Percentiles rank a stretch among this genome's conserved stretches.
Evolutionary conservation across 306 rosid genomes (phyloP).

Genomic region (Acacia crassicarpa): DNA sequence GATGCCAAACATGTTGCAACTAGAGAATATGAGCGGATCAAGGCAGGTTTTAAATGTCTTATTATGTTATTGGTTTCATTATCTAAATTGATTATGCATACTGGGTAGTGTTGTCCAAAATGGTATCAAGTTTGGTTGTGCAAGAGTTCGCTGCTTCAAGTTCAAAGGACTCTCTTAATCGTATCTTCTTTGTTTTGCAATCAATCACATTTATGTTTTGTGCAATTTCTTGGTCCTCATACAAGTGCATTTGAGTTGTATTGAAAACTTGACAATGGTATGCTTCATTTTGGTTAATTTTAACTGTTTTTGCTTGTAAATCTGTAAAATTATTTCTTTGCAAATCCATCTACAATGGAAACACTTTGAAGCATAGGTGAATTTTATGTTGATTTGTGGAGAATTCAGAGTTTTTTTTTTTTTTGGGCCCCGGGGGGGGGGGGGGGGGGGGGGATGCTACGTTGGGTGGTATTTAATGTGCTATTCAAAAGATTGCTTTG

Average conservation of each 20-base stretch:
- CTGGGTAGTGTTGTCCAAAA: background rate
- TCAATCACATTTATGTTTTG: background rate
- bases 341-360: background rate
- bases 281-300: background rate
- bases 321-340: background rate
- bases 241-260: background rate
- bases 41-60: slow-evolving; percentile 47
- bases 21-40: slow-evolving; percentile 87
- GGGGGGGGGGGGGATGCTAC: background rate
- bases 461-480: slow-evolving; percentile 1
- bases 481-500: slow-evolving; percentile 7
- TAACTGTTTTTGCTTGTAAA: background rate
- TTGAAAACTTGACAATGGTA: background rate
- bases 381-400: background rate
- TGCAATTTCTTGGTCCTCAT: background rate
- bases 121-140: background rate
- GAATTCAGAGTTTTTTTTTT: background rate
- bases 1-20: slow-evolving; percentile 82
- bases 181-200: background rate
- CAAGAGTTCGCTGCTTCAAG: background rate
- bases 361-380: background rate
- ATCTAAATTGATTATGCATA: background rate
- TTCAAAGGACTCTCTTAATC: background rate
- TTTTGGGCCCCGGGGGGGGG: too few species aligned
- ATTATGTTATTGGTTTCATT: background rate